Conservation (phyloP, 106 monocot genomes). For the Phalaenopsis equestris region DNA sequence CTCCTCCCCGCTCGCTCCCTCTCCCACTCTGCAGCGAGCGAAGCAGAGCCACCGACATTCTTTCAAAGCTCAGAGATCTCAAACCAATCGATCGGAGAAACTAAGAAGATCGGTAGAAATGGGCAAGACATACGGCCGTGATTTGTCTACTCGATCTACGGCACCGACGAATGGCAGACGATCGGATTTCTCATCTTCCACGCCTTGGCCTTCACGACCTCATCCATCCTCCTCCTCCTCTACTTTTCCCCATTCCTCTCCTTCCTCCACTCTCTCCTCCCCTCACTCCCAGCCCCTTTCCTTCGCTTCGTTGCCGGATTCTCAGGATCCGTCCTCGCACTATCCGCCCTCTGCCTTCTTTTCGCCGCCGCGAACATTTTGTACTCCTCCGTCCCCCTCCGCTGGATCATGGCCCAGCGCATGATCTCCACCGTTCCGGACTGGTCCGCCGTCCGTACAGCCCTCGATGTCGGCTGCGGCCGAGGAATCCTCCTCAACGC, state of each 20-base stretch:
- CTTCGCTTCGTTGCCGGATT: conserved; percentile 24
- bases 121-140: conserved; percentile 10
- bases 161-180: conserved; percentile 45
- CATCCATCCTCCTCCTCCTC: conserved; percentile 26
- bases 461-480: conserved; percentile 63
- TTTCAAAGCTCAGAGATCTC: background rate
- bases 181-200: conserved; percentile 43
- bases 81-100: background rate
- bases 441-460: conserved; percentile 64
- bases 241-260: conserved; percentile 24
- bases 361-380: conserved; percentile 37
- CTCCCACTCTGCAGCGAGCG: background rate
- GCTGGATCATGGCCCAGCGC: conserved; percentile 50
- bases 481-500: conserved; percentile 57
- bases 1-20: background rate
- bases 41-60: background rate
- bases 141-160: conserved; percentile 68
- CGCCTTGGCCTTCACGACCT: conserved; percentile 25
- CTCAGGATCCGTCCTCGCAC: conserved; percentile 23
- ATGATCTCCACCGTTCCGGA: conserved; percentile 49
- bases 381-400: conserved; percentile 48
- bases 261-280: conserved; percentile 15
- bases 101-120: conserved; percentile 3
- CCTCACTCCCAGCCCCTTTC: conserved; percentile 11
- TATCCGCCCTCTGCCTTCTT: conserved; percentile 42